Evolutionary conservation across 2,329 filamentous ascomycete genomes (phyloP).

Genomic region (Fusarium solani-melongenae): DNA sequence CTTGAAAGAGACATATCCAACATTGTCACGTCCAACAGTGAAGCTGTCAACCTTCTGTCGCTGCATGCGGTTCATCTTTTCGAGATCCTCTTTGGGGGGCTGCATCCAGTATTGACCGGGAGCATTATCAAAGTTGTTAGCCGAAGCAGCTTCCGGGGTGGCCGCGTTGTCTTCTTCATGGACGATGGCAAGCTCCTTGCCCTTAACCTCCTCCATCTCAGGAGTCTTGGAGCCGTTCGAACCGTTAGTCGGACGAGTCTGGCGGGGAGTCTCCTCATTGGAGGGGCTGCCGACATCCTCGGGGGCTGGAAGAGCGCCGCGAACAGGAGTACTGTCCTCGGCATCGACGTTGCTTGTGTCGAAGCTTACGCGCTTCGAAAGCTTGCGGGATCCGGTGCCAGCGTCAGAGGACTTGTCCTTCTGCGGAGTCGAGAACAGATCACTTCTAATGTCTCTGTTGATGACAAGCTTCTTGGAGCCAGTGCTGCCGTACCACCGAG

Average conservation of each 20-base stretch:
- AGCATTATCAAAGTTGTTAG: constrained; percentile 55
- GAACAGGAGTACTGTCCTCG: constrained; percentile 50
- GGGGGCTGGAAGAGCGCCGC: constrained; percentile 49
- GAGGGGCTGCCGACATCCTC: constrained; percentile 45
- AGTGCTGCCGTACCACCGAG: constrained; percentile 73
- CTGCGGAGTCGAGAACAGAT: constrained; percentile 72
- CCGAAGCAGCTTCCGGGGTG: constrained; percentile 41
- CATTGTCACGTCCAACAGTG: constrained; percentile 82
- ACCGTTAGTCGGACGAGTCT: constrained; percentile 61
- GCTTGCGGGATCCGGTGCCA: constrained; percentile 58
- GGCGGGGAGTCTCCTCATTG: constrained; percentile 55
- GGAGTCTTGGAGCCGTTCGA: constrained; percentile 55
- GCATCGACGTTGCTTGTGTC: constrained; percentile 69
- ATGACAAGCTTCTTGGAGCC: constrained; percentile 92
- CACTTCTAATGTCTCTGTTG: constrained; percentile 84
- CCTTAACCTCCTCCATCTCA: constrained; percentile 78
- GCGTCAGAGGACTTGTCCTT: constrained; percentile 61
- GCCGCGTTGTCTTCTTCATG: constrained; percentile 71
- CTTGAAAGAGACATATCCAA: constrained; percentile 86
- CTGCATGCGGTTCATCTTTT: constrained; percentile 82
- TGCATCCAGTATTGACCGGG: constrained; percentile 89
- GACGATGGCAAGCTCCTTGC: constrained; percentile 82
- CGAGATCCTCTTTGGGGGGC: constrained; percentile 79
- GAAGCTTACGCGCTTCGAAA: constrained; percentile 92
- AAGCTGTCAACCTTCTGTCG: constrained; percentile 80